Percentiles rank a stretch among this genome's conserved stretches.
Evolutionary conservation across 2,329 filamentous ascomycete species (phyloP).

Genomic region (Lachnellula arida): DNA sequence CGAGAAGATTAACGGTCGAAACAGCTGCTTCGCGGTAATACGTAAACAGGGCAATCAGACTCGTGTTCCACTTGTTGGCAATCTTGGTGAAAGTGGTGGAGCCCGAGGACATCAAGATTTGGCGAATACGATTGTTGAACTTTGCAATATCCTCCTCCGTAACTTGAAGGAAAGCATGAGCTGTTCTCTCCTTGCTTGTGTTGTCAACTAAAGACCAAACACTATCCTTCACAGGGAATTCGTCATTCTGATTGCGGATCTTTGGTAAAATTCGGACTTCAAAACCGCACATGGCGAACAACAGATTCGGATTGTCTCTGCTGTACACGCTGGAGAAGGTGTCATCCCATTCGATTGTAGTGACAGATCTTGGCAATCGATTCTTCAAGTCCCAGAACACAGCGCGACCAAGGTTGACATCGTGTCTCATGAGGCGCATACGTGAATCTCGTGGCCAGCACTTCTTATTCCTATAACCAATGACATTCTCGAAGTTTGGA

Average conservation of each 20-base stretch:
- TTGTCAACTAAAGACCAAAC: conserved; percentile 98
- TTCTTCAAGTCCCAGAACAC: conserved; percentile 99
- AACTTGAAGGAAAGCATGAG: conserved; percentile 94
- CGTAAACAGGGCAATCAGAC: conserved; percentile 92
- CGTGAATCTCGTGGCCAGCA: conserved; percentile 97
- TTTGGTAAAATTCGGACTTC: conserved; percentile 96
- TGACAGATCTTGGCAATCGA: conserved; percentile 85
- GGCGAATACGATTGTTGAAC: conserved; percentile 97
- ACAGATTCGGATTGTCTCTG: conserved; percentile 90
- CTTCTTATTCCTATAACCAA: conserved; percentile 98
- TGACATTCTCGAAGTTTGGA: conserved; percentile 98
- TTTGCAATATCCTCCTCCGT: conserved; percentile 97
- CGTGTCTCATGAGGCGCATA: conserved; percentile 97
- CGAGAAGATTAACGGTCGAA: conserved; percentile 86
- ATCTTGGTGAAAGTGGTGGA: conserved; percentile 99
- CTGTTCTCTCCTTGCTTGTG: conserved; percentile 92
- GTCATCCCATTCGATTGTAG: conserved; percentile 98
- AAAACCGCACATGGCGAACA: conserved; percentile 98
- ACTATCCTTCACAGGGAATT: conserved; percentile 95
- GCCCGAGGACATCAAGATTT: conserved; percentile 99
- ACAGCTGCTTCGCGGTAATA: conserved; percentile 98
- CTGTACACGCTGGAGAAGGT: conserved; percentile 98
- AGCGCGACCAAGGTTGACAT: conserved; percentile 94
- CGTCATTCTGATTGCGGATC: conserved; percentile 89
- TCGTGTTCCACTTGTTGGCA: conserved; percentile 99